phyloP scores from a whole-genome alignment of 805 yeast genomes.

The Candida krabiensis region DNA sequence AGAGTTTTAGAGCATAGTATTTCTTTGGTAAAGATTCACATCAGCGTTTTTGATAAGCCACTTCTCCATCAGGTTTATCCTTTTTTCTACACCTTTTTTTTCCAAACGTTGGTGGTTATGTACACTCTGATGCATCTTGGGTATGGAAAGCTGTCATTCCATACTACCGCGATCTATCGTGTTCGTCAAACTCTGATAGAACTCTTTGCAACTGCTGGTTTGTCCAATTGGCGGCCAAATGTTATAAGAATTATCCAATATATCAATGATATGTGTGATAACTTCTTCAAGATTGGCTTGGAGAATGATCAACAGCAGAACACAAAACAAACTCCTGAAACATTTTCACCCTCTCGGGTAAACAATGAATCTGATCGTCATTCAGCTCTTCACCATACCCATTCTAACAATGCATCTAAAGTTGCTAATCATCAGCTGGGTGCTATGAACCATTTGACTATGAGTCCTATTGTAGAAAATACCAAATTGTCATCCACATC shows the following conservation, averaged over 20 bases:
- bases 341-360: too few species aligned
- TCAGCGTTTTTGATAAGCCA: slow-evolving; percentile 30
- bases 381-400: not conserved
- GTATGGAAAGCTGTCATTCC: slow-evolving; percentile 30
- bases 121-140: slow-evolving; percentile 49
- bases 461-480: slow-evolving; percentile 14
- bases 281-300: slow-evolving; percentile 24
- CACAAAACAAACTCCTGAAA: not conserved
- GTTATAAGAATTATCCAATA: slow-evolving; percentile 32
- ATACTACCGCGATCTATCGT: slow-evolving; percentile 25
- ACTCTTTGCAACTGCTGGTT: slow-evolving; percentile 29
- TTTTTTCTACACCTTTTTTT: slow-evolving; percentile 47
- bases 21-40: slow-evolving; percentile 35
- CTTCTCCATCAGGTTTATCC: slow-evolving; percentile 42
- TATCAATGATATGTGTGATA: slow-evolving; percentile 33
- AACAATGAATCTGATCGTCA: not conserved
- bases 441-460: slow-evolving; percentile 8
- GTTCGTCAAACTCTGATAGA: slow-evolving; percentile 31
- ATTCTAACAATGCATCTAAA: not conserved
- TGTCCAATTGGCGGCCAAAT: slow-evolving; percentile 29
- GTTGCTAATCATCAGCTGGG: slow-evolving; percentile 3
- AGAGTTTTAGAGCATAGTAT: slow-evolving; percentile 39
- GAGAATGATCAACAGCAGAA: slow-evolving; percentile 9
- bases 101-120: slow-evolving; percentile 52
- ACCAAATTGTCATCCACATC: slow-evolving; percentile 1